Base-by-base conservation (phyloP, 176 grass and related monocot species). In the Areca catechu region DNA sequence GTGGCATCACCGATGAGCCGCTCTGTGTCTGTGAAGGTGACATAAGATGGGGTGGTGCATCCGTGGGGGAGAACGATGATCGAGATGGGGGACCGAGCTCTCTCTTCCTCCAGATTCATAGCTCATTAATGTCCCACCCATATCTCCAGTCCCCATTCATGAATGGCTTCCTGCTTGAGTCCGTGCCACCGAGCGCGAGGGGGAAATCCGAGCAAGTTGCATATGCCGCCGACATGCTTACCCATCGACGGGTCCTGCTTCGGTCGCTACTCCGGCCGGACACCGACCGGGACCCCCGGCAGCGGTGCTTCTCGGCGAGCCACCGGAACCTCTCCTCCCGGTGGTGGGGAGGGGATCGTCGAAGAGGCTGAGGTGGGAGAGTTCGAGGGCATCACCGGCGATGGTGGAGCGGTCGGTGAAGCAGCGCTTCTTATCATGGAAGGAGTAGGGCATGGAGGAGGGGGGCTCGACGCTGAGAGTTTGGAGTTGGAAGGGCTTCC, bases 181-280 rank as follows among this genome's bases (percentile, higher is more conserved):
- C 86, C n/a, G n/a, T n/a, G n/a, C n/a, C n/a, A n/a, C n/a, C n/a
- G n/a, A n/a, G n/a, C n/a, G n/a, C n/a, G n/a, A 89, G 29, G 12
- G 83, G 86, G 70, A 89, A 82, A 47, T 85, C 81, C n/a, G 86
- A 89, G 81, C 86, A 89, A 15, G 86, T 89, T 16, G 81, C 86
- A 54, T 71, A 71, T 1, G 69, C 57, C 12, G 69, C 69, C 3
- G 57, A 71, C 22, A 57, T 57, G 48, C 69, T n/a, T n/a, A n/a
- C 69, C 4, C 48, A 57, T 14, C 16, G 69, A 16, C 57, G 49
- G 4, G 81, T 81, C 62, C 81, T 68, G 50, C 86, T 75, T 23
- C 81, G 81, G 56, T 89, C 86, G 67, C 77, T 85, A 74, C 86
- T 85, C 61, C 86, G 86, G 4, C 86, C 14, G n/a, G n/a, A n/a